Base-by-base conservation (phyloP, 805 yeast genomes). In the Metschnikowia santaceciliae region DNA sequence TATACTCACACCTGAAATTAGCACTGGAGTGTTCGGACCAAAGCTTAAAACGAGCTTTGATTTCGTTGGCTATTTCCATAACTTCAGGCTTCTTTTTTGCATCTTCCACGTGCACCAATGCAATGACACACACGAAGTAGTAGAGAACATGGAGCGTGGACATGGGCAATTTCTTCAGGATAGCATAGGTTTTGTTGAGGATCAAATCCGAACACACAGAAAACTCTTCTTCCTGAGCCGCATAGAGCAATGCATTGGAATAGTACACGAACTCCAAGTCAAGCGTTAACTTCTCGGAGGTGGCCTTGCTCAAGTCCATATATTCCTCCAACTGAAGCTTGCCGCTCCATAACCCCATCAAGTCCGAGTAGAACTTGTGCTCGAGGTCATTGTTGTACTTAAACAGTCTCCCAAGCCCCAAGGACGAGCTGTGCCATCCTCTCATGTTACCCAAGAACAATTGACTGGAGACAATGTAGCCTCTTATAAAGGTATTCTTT, bases 21-120 rank as follows among this genome's bases (percentile, higher is more conserved):
- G 61, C 52, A 1, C 77, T 78, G 45, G 72, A 66, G 2, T 63
- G 54, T 1, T 55, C 60, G 4, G 72, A 57, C 72, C 77, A 76
- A 23, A 65, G 56, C 13, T 64, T 61, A 46, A 74, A 62, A 44
- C 63, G 62, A 3, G 54, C 46, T 15, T 54, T 52, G 30, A 67
- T 60, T 7, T 55, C 54, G 3, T 55, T 48, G 4, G 71, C 53
- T 11, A 66, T 47, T n/a, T 53, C 54, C 23, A 57, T 52, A n/a
- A 63, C 64, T 14, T 42, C 51, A 4, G 52, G 59, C 11, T 52
- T 51, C 2, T 62, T 54, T 5, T 47, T 48, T 23, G 57, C 65
- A 3, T 58, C 55, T 20, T 63, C 60, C 45, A 60, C 65, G 6
- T 57, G 49, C 6, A 61, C 43, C 41, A 64, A 53, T 2, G 54